Conservation (phyloP, 306 rosid genomes). For the Trifolium subterraneum region DNA sequence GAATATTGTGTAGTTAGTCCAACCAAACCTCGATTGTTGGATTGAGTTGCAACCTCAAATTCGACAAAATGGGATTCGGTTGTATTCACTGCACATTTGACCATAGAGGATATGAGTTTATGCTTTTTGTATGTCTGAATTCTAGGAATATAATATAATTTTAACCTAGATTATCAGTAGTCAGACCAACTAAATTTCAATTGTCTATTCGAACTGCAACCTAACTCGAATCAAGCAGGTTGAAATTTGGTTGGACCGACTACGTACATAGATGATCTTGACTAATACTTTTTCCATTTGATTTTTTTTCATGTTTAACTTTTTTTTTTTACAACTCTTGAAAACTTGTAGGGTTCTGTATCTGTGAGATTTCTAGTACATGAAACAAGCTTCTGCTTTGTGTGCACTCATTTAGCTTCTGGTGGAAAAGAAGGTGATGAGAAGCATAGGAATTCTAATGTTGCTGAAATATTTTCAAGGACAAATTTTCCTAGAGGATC, state of each 20-base stretch:
- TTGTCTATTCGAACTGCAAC: neutral
- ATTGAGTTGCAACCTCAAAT: neutral
- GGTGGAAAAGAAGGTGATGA: slow-evolving; percentile 75
- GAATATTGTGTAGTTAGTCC: neutral
- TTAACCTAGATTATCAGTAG: neutral
- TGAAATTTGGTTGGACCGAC: neutral
- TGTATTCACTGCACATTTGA: neutral
- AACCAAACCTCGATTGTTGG: neutral
- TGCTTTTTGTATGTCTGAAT: too few relatives aligned
- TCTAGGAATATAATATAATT: neutral
- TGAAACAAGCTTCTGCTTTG: slow-evolving; percentile 83
- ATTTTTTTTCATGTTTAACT: neutral
- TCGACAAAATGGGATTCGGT: neutral
- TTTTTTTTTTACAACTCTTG: neutral
- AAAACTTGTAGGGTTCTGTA: slow-evolving; percentile 77
- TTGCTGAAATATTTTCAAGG: slow-evolving; percentile 67
- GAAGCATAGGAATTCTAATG: slow-evolving; percentile 69
- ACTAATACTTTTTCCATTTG: neutral
- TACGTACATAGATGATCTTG: fast-evolving
- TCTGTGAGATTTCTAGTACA: slow-evolving; percentile 73
- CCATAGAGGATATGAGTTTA: neutral
- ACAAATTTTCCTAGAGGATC: slow-evolving; percentile 71
- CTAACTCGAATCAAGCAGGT: neutral
- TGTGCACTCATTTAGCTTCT: slow-evolving; percentile 82
- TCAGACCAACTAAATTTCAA: neutral